These are phyloP conservation scores for Blastocystis sp. DNA, from an alignment of 352 stramenopile genomes.

Conservation along the genomic window DNA sequence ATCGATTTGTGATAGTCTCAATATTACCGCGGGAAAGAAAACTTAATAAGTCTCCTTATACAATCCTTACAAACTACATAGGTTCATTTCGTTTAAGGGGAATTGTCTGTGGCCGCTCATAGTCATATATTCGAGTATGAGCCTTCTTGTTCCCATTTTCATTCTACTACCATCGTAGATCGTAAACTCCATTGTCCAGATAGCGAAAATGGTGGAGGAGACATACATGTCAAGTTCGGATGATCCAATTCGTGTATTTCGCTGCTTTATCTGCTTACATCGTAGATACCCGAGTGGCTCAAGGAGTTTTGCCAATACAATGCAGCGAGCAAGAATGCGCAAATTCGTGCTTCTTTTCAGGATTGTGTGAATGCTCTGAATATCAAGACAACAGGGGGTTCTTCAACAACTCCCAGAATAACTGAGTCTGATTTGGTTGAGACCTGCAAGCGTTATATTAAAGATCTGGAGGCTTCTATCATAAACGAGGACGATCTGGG, in stretches of 20 bases:
- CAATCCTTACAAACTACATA: not conserved
- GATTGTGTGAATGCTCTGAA: not conserved
- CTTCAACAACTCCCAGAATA: not conserved
- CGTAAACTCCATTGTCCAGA: not conserved
- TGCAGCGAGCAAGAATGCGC: not conserved
- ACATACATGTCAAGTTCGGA: not conserved
- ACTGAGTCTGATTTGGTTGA: not conserved
- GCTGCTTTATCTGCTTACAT: not conserved
- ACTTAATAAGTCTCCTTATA: not conserved
- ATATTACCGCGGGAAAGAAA: not conserved
- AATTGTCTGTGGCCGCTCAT: not conserved
- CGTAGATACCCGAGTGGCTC: slow-evolving; percentile 2
- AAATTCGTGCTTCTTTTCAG: not conserved
- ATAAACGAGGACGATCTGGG: slow-evolving; percentile 11
- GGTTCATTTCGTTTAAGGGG: not conserved
- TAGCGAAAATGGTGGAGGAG: slow-evolving; percentile 3
- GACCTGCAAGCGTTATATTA: not conserved
- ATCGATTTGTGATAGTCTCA: not conserved
- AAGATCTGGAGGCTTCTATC: not conserved
- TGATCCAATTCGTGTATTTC: not conserved
- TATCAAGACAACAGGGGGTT: not conserved
- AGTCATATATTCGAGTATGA: not conserved
- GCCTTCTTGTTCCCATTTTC: not conserved
- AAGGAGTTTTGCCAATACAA: slow-evolving; percentile 12
- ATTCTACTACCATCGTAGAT: not conserved